Percentiles rank a stretch among this genome's conserved stretches.
phyloP scores from a whole-genome alignment of 495 filamentous ascomycete genomes.

The Penicillium robsamsonii region DNA sequence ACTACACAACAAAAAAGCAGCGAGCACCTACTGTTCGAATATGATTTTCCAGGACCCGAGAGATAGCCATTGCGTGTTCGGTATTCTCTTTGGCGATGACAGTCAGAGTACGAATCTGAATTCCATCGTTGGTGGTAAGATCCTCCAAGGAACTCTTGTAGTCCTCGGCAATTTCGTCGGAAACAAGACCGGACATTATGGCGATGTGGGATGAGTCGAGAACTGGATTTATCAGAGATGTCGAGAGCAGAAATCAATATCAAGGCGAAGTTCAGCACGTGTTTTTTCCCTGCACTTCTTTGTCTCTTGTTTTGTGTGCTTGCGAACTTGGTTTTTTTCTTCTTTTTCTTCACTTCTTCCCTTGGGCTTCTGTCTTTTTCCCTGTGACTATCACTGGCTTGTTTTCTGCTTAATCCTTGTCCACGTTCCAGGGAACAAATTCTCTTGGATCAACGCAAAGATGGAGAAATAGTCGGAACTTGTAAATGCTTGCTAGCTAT shows the following conservation, averaged over 20 bases:
- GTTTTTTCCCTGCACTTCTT: conserved; percentile 19
- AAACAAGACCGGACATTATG: conserved; percentile 71
- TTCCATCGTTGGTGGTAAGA: conserved; percentile 80
- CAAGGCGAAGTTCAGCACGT: background rate
- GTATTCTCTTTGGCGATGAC: conserved; percentile 96
- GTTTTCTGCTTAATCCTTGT: conserved; percentile 35
- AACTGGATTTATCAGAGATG: background rate
- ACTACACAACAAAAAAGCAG: conserved; percentile 16
- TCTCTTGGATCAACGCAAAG: conserved; percentile 37
- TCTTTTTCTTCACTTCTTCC: conserved; percentile 17
- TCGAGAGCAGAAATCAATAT: conserved; percentile 3
- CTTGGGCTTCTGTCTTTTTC: conserved; percentile 16
- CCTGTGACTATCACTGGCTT: conserved; percentile 30
- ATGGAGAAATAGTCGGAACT: conserved; percentile 47
- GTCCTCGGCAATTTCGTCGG: conserved; percentile 90
- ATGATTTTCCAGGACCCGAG: conserved; percentile 83
- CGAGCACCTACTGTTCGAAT: conserved; percentile 81
- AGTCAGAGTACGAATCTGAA: conserved; percentile 92
- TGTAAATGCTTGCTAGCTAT: conserved; percentile 56
- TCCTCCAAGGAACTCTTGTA: conserved; percentile 92
- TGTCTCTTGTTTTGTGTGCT: conserved; percentile 14
- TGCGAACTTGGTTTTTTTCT: conserved; percentile 11
- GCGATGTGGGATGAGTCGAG: conserved; percentile 22
- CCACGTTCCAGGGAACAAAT: conserved; percentile 24
- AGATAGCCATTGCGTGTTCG: conserved; percentile 87